Conservation (phyloP, 139 green algal species). For the Bryopsis sp. region DNA sequence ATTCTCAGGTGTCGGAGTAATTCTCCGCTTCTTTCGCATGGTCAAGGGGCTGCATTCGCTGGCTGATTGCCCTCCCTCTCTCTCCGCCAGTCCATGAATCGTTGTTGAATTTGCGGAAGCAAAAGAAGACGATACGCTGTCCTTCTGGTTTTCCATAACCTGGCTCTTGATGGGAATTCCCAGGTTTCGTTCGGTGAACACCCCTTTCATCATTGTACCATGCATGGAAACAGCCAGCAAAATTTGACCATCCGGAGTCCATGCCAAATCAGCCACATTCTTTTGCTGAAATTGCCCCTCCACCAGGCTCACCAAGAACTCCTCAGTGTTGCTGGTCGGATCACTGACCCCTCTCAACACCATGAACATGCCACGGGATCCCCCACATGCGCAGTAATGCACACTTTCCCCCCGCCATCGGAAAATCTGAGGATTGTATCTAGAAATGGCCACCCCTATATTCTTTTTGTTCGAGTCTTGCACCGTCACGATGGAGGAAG, state of each 20-base stretch:
- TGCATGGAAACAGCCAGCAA: neutral
- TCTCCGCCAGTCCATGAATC: too few species aligned
- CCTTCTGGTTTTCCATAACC: too few species aligned
- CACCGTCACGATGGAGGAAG: neutral
- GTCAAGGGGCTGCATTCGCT: too few species aligned
- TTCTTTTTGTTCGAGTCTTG: neutral
- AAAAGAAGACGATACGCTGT: too few species aligned
- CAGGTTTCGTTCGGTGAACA: too few species aligned
- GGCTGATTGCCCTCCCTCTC: too few species aligned
- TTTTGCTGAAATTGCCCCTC: neutral
- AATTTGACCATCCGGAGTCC: neutral
- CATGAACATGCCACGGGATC: neutral
- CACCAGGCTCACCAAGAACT: neutral
- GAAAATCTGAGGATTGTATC: too few species aligned
- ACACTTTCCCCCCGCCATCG: conserved; percentile 1
- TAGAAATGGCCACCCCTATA: conserved; percentile 1
- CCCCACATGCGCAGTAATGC: neutral
- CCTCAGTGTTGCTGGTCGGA: too few species aligned
- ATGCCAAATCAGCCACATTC: neutral
- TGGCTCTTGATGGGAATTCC: too few species aligned
- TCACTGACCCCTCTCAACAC: conserved; percentile 1
- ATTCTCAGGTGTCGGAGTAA: too few species aligned
- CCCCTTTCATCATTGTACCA: neutral
- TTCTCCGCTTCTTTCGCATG: too few species aligned
- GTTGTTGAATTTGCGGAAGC: too few species aligned